Conservation (phyloP, 768 basidiomycete genomes). For the Rhodotorula taiwanensis region DNA sequence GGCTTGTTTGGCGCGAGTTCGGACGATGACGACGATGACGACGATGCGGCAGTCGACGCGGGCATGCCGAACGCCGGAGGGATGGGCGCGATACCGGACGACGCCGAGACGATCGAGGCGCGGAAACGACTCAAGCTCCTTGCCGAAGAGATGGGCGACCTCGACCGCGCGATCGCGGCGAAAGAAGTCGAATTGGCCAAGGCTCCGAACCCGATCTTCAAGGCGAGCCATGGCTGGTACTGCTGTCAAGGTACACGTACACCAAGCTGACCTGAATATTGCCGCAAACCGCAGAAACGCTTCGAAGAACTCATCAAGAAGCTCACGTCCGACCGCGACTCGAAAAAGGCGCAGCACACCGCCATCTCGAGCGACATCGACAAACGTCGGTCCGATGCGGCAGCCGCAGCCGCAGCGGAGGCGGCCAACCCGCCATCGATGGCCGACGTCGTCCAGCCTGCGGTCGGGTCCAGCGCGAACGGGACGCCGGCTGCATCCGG, state of each 20-base stretch:
- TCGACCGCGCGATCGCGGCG: slow-evolving; percentile 79
- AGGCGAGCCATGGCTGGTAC: slow-evolving; percentile 53
- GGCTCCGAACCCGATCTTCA: slow-evolving; percentile 78
- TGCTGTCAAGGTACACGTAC: not conserved
- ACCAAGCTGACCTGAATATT: not conserved
- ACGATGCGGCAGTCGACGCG: slow-evolving; percentile 46
- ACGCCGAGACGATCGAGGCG: slow-evolving; percentile 32
- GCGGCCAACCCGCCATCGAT: slow-evolving; percentile 15
- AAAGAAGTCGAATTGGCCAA: slow-evolving; percentile 75
- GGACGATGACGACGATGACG: slow-evolving; percentile 60
- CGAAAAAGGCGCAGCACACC: slow-evolving; percentile 60
- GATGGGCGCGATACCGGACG: slow-evolving; percentile 15
- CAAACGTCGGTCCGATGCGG: slow-evolving; percentile 16
- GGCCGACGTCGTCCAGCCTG: slow-evolving; percentile 4
- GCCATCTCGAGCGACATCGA: slow-evolving; percentile 34
- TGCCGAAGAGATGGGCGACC: slow-evolving; percentile 79
- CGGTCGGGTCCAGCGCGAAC: not conserved
- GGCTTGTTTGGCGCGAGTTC: slow-evolving; percentile 27
- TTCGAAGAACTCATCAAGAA: slow-evolving; percentile 90
- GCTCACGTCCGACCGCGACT: slow-evolving; percentile 73
- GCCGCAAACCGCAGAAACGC: slow-evolving; percentile 57
- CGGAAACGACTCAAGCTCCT: slow-evolving; percentile 58
- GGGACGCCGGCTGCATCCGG: slow-evolving; percentile 8
- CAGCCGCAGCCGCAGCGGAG: slow-evolving; percentile 6
- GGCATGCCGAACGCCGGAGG: not conserved